Evolutionary conservation across 208 protist species (phyloP).

Genomic region (Trypanosoma vivax): DNA sequence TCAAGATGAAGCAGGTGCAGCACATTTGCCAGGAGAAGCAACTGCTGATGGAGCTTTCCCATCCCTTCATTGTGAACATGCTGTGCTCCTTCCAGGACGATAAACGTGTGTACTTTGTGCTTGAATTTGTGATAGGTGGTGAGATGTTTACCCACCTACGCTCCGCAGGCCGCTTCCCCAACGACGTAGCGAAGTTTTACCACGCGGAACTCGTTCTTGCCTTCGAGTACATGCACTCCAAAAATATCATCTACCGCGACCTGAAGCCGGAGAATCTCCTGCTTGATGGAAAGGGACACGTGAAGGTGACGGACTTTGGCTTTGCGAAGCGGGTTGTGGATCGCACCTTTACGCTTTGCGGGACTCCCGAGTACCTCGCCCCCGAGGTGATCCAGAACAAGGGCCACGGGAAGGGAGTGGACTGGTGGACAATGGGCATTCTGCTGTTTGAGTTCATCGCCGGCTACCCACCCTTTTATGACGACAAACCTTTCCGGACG

Average conservation of each 20-base stretch:
- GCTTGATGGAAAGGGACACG: constrained; percentile 73
- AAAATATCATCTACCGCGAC: constrained; percentile 79
- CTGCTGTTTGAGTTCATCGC: constrained; percentile 92
- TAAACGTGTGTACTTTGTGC: constrained; percentile 76
- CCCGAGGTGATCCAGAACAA: constrained; percentile 85
- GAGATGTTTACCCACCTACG: constrained; percentile 93
- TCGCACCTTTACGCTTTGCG: constrained; percentile 72
- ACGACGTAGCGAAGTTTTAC: constrained; percentile 72
- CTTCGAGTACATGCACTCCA: constrained; percentile 79
- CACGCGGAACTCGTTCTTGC: constrained; percentile 86
- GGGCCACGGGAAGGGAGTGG: constrained; percentile 89
- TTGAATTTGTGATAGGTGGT: constrained; percentile 92
- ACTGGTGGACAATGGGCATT: constrained; percentile 96
- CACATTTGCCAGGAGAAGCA: constrained; percentile 79
- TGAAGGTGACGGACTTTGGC: constrained; percentile 84
- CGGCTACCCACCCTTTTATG: constrained; percentile 86
- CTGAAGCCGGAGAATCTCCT: constrained; percentile 89
- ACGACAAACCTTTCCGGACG: constrained; percentile 61
- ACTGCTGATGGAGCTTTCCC: constrained; percentile 70
- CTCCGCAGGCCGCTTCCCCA: constrained; percentile 34
- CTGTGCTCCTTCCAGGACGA: constrained; percentile 82
- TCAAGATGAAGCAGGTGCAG: constrained; percentile 63
- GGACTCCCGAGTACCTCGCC: constrained; percentile 86
- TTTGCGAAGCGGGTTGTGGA: constrained; percentile 59
- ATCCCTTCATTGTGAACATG: constrained; percentile 85